A percentile compares a stretch with the other conserved stretches of the same genome.
Conservation (phyloP, 257 asterid species). For the Solanum peruvianum region DNA sequence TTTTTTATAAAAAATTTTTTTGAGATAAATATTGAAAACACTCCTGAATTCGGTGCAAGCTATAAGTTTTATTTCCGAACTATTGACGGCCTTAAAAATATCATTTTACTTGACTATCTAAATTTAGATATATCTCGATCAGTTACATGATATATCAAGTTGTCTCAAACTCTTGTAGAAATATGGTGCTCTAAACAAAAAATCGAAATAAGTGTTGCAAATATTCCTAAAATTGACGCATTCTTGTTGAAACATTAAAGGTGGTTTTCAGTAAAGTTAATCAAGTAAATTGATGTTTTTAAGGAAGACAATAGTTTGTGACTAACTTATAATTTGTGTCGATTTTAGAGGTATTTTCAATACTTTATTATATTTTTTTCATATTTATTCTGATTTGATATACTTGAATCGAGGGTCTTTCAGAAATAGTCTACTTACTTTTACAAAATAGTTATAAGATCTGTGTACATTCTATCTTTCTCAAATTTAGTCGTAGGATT, state of each 20-base stretch:
- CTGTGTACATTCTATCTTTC: too few relatives aligned
- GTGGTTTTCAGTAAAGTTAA: too few relatives aligned
- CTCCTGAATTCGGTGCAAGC: rapidly evolving
- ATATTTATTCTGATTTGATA: too few relatives aligned
- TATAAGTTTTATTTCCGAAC: too few relatives aligned
- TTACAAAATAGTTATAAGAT: too few relatives aligned
- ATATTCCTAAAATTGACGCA: background rate
- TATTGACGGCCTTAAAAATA: background rate
- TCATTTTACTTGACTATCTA: background rate
- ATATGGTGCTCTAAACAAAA: too few relatives aligned
- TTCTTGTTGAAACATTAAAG: background rate
- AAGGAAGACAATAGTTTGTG: background rate
- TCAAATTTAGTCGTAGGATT: too few relatives aligned
- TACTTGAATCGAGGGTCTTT: too few relatives aligned
- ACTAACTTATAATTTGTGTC: background rate
- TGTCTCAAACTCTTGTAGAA: background rate
- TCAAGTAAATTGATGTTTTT: rapidly evolving
- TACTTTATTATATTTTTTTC: background rate
- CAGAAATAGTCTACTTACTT: too few relatives aligned
- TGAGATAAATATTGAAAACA: background rate
- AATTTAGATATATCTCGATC: too few relatives aligned
- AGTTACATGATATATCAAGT: background rate
- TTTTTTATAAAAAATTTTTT: too few relatives aligned
- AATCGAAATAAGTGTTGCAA: background rate
- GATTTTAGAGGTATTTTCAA: background rate